phyloP scores from a whole-genome alignment of 2,329 filamentous ascomycete species.

The Xylariaceae sp. region DNA sequence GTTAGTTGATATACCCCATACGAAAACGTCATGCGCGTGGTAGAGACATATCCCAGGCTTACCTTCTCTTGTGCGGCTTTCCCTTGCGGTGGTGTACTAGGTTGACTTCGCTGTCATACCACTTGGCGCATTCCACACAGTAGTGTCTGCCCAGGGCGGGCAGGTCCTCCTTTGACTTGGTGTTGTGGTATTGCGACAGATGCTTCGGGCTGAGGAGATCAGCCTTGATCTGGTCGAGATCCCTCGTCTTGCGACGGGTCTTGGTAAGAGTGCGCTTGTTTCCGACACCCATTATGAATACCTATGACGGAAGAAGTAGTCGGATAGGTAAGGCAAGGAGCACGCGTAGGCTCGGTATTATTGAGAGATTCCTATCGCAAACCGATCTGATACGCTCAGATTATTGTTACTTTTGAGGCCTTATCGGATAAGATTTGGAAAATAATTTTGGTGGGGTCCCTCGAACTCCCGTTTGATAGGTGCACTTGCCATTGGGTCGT shows the following conservation, averaged over 20 bases:
- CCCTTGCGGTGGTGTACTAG: slow-evolving; percentile 71
- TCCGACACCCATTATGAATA: slow-evolving; percentile 58
- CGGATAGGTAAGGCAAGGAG: neutral
- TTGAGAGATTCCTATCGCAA: neutral
- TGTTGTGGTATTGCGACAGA: slow-evolving; percentile 69
- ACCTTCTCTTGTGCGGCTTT: slow-evolving; percentile 93
- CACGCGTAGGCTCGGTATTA: neutral
- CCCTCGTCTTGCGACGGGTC: slow-evolving; percentile 69
- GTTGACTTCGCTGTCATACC: slow-evolving; percentile 82
- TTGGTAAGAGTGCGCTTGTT: slow-evolving; percentile 65
- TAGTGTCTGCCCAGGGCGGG: slow-evolving; percentile 82
- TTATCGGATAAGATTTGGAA: neutral
- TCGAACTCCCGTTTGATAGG: neutral
- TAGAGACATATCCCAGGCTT: slow-evolving; percentile 14
- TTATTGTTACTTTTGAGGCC: neutral
- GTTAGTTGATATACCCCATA: slow-evolving; percentile 22
- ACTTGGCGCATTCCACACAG: slow-evolving; percentile 91
- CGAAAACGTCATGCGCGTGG: neutral
- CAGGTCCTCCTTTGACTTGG: slow-evolving; percentile 78
- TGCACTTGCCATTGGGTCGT: neutral
- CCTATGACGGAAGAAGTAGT: neutral
- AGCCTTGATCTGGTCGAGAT: slow-evolving; percentile 85
- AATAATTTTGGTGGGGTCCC: slow-evolving; percentile 30
- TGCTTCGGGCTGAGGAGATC: slow-evolving; percentile 77
- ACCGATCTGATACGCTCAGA: neutral